These are phyloP conservation scores for Lachancea nothofagi DNA, from an alignment of 805 yeast genomes.

Conservation along the genomic window DNA sequence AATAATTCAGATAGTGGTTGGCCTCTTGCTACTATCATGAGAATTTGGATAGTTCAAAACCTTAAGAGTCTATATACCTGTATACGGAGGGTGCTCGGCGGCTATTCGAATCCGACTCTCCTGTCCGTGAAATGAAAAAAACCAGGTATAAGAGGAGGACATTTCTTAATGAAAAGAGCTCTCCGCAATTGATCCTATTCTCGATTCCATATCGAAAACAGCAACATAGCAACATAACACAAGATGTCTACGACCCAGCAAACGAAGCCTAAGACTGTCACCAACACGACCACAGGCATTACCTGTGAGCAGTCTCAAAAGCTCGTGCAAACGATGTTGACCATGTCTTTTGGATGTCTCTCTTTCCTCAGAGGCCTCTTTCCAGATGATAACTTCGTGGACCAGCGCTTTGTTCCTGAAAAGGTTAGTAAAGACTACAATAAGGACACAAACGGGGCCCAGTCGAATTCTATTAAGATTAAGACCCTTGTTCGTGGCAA, in stretches of 20 bases:
- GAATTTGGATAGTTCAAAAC: no score
- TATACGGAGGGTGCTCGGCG: no score
- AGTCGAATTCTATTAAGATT: conserved; percentile 37
- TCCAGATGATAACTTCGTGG: conserved; percentile 48
- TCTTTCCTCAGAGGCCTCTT: conserved; percentile 53
- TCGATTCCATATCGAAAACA: neutral
- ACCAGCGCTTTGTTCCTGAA: conserved; percentile 40
- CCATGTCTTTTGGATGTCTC: conserved; percentile 52
- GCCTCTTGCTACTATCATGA: no score
- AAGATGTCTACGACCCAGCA: conserved; percentile 23
- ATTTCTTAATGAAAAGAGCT: no score
- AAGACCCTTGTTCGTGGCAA: conserved; percentile 46
- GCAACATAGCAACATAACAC: neutral
- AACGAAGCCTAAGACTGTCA: conserved; percentile 13
- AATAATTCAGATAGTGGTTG: no score
- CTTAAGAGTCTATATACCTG: no score
- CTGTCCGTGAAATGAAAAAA: no score
- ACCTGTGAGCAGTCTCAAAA: conserved; percentile 40
- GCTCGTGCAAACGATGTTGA: conserved; percentile 43
- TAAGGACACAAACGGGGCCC: conserved; percentile 17
- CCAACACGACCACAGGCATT: conserved; percentile 22
- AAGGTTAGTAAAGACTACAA: conserved; percentile 29
- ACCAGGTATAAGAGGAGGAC: no score
- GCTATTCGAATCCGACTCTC: no score
- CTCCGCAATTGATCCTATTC: no score